phyloP scores from a whole-genome alignment of 805 yeast species.

The Wickerhamomyces hampshirensis region DNA sequence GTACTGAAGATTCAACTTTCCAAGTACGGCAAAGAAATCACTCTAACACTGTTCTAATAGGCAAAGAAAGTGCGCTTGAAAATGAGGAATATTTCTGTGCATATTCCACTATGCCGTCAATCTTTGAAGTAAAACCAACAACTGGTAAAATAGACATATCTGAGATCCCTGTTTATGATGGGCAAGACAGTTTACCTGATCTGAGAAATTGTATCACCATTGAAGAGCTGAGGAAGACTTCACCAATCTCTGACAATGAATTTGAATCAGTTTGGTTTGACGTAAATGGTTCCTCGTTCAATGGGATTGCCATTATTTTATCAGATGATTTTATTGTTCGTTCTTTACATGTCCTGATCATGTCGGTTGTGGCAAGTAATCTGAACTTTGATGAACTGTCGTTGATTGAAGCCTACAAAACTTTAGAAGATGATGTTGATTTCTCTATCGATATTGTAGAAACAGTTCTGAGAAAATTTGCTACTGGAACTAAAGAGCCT shows the following conservation, averaged over 20 bases:
- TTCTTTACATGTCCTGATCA: slow-evolving; percentile 31
- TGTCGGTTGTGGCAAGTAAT: slow-evolving; percentile 35
- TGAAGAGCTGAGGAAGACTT: slow-evolving; percentile 32
- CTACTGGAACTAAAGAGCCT: slow-evolving; percentile 20
- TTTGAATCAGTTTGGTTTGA: slow-evolving; percentile 48
- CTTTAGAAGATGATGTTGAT: slow-evolving; percentile 28
- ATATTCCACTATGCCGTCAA: slow-evolving; percentile 29
- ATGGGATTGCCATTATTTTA: slow-evolving; percentile 37
- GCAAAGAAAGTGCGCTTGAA: slow-evolving; percentile 27
- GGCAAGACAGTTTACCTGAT: slow-evolving; percentile 18
- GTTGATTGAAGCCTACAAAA: slow-evolving; percentile 25
- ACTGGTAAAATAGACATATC: slow-evolving; percentile 29
- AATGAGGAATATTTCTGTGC: slow-evolving; percentile 27
- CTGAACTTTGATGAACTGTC: slow-evolving; percentile 26
- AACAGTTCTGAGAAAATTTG: slow-evolving; percentile 48
- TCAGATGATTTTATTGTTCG: slow-evolving; percentile 30
- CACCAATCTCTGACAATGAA: slow-evolving; percentile 53
- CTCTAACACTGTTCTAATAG: slow-evolving; percentile 72
- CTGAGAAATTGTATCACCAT: slow-evolving; percentile 7
- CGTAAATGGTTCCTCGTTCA: slow-evolving; percentile 50
- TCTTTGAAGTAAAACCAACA: slow-evolving; percentile 32
- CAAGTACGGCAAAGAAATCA: slow-evolving; percentile 75
- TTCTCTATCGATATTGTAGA: slow-evolving; percentile 39
- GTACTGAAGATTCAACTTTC: slow-evolving; percentile 57
- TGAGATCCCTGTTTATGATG: slow-evolving; percentile 34